Conservation (phyloP, 768 basidiomycete genomes). For the Boletus speciosus region DNA sequence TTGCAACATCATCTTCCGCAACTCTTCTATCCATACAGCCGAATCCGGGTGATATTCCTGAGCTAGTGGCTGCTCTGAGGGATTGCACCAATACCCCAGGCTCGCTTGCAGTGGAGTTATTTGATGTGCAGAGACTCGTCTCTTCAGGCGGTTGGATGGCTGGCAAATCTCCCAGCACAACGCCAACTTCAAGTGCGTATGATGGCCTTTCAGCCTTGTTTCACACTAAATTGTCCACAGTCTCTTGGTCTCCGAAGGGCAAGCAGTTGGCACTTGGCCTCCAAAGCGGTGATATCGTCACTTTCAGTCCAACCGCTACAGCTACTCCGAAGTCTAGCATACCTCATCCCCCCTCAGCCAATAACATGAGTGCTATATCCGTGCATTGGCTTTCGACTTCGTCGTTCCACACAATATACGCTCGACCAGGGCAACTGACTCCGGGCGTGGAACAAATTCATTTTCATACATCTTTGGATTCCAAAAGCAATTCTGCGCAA, state of each 20-base stretch:
- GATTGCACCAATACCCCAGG: slow-evolving; percentile 31
- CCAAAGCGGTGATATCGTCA: slow-evolving; percentile 64
- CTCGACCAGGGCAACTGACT: slow-evolving; percentile 37
- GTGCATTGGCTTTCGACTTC: slow-evolving; percentile 66
- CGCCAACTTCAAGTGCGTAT: slow-evolving; percentile 59
- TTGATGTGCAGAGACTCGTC: slow-evolving; percentile 52
- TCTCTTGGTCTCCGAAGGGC: slow-evolving; percentile 84
- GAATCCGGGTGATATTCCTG: slow-evolving; percentile 59
- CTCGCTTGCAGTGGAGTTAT: slow-evolving; percentile 51
- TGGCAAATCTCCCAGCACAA: slow-evolving; percentile 43
- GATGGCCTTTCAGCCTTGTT: neutral
- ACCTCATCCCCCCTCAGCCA: slow-evolving; percentile 49
- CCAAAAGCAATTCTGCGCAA: slow-evolving; percentile 36
- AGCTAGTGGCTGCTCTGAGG: slow-evolving; percentile 59
- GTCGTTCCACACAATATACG: slow-evolving; percentile 65
- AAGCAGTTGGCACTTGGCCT: slow-evolving; percentile 80
- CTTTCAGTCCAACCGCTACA: slow-evolving; percentile 57
- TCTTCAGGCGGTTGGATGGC: slow-evolving; percentile 53
- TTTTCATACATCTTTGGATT: slow-evolving; percentile 39
- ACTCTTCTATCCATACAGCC: slow-evolving; percentile 53
- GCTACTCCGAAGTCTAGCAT: slow-evolving; percentile 55
- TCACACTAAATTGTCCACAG: slow-evolving; percentile 36
- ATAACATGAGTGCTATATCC: slow-evolving; percentile 45
- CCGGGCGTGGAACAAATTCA: slow-evolving; percentile 43
- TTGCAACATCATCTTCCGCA: slow-evolving; percentile 41